Evolutionary conservation across 1,284 basidiomycete genomes (phyloP).

Genomic region (Thelephora terrestris): DNA sequence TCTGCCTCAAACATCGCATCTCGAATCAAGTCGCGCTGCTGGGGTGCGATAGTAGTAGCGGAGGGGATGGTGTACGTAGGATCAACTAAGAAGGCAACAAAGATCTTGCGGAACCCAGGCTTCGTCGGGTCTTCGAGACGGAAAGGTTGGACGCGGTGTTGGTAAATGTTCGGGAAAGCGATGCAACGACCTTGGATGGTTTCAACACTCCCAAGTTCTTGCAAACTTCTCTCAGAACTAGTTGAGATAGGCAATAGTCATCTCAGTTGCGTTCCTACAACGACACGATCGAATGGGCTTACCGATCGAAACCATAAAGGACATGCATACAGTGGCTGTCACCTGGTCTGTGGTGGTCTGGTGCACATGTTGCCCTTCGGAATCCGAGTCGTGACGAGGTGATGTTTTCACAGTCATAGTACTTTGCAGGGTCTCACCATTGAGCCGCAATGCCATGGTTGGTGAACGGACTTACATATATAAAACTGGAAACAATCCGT

Average conservation of each 20-base stretch:
- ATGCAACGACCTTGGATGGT: conserved; percentile 7
- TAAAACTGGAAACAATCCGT: conserved; percentile 28
- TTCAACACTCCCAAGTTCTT: conserved; percentile 8
- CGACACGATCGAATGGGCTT: not conserved
- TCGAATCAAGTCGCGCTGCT: conserved; percentile 2
- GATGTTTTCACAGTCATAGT: conserved; percentile 12
- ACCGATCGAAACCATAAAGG: conserved; percentile 6
- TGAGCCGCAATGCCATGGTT: no score
- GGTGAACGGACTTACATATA: conserved; percentile 2
- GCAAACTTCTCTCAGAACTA: conserved; percentile 3
- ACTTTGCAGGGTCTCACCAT: conserved; percentile 22
- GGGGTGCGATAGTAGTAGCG: conserved; percentile 1
- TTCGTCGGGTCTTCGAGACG: conserved; percentile 16
- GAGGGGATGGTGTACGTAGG: conserved; percentile 8
- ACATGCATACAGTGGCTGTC: conserved; percentile 6
- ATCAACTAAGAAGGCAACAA: conserved; percentile 22
- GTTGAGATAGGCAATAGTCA: no score
- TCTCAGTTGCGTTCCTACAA: not conserved
- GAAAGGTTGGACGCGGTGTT: conserved; percentile 17
- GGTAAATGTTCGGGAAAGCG: conserved; percentile 7
- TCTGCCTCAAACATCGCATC: not conserved
- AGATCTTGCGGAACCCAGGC: conserved; percentile 20
- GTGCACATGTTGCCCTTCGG: conserved; percentile 5
- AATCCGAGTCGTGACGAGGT: conserved; percentile 11
- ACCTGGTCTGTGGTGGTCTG: conserved; percentile 7